Percentiles rank a stretch among this genome's conserved stretches.
These are phyloP conservation scores for Rhizoctonia solani DNA, from an alignment of 1,284 basidiomycete species.

Conservation along the genomic window DNA sequence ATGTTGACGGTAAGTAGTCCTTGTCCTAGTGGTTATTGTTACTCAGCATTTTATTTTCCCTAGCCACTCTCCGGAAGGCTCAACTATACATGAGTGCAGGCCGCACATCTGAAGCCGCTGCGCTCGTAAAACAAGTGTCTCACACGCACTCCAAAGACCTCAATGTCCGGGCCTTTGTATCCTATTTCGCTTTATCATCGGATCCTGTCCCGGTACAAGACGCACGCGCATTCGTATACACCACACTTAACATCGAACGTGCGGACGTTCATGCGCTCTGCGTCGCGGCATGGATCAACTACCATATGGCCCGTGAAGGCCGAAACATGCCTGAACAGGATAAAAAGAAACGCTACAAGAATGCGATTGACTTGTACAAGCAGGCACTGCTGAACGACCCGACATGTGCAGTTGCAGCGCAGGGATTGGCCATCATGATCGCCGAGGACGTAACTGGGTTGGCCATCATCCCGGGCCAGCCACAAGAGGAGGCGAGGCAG, in stretches of 20 bases:
- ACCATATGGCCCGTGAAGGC: conserved; percentile 80
- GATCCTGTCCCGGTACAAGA: conserved; percentile 50
- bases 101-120: conserved; percentile 78
- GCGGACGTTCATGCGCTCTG: conserved; percentile 90
- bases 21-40: background rate
- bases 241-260: conserved; percentile 80
- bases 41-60: conserved; percentile 24
- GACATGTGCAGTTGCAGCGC: conserved; percentile 85
- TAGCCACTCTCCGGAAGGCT: conserved; percentile 85
- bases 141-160: conserved; percentile 69
- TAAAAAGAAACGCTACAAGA: conserved; percentile 73
- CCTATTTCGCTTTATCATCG: conserved; percentile 67
- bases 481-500: conserved; percentile 62
- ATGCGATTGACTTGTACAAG: conserved; percentile 87
- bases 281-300: conserved; percentile 83
- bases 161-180: conserved; percentile 87
- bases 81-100: conserved; percentile 71
- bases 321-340: conserved; percentile 60
- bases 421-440: conserved; percentile 88
- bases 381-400: conserved; percentile 84
- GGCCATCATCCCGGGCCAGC: conserved; percentile 55
- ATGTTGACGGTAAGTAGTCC: conserved; percentile 77
- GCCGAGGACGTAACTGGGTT: conserved; percentile 84
- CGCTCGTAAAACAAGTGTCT: conserved; percentile 84
- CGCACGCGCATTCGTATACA: conserved; percentile 83